A percentile compares a stretch with the other conserved stretches of the same genome.
Evolutionary conservation across 306 rosid species (phyloP).

Genomic region (Vigna mungo): DNA sequence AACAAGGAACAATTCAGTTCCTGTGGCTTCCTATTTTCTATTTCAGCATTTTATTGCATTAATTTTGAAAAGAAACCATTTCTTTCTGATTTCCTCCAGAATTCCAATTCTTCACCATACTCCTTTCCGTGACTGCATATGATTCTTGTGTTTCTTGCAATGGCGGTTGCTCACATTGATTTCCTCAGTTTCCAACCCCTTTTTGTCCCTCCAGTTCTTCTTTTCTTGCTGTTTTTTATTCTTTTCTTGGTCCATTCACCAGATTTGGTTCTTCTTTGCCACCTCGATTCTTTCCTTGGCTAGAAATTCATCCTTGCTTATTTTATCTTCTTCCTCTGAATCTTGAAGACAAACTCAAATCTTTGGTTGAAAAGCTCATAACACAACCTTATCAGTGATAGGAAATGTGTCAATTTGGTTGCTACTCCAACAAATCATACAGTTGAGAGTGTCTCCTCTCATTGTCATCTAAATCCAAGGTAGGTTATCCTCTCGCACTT

Average conservation of each 20-base stretch:
- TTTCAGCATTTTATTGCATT: neutral
- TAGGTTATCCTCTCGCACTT: neutral
- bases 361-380: neutral
- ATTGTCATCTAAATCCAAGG: neutral
- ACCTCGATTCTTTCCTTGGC: neutral
- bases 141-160: neutral
- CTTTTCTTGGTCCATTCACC: neutral
- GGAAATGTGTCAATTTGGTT: neutral
- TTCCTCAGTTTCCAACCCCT: neutral
- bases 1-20: neutral
- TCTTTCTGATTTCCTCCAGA: neutral
- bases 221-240: neutral
- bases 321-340: neutral
- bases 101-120: neutral
- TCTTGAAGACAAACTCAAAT: constrained; percentile 4
- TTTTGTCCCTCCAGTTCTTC: neutral
- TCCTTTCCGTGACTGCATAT: neutral
- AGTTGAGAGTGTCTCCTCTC: neutral
- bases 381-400: neutral
- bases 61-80: neutral
- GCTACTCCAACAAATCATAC: neutral
- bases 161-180: neutral
- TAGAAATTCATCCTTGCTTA: neutral
- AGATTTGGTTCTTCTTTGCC: neutral
- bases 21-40: neutral